phyloP scores from a whole-genome alignment of 305 asterid species.

The Fraxinus nigra region DNA sequence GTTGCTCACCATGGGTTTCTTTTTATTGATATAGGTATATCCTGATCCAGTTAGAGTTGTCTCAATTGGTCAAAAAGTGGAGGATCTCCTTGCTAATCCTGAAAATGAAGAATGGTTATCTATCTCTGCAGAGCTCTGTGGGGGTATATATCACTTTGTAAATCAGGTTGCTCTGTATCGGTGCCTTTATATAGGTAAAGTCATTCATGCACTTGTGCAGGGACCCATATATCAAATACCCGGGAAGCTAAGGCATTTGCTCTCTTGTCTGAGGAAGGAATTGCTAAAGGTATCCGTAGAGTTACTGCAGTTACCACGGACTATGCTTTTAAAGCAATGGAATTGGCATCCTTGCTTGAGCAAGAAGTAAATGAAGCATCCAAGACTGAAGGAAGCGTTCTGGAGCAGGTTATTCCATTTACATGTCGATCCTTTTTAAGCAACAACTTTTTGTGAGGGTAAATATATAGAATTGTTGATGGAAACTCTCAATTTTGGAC shows the following conservation, averaged over 20 bases:
- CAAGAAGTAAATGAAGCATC: slow-evolving; percentile 75
- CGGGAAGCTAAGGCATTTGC: slow-evolving; percentile 90
- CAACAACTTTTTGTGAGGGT: not conserved
- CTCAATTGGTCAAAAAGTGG: slow-evolving; percentile 85
- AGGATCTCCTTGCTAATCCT: slow-evolving; percentile 80
- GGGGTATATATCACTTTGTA: slow-evolving; percentile 50
- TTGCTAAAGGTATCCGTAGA: slow-evolving; percentile 95
- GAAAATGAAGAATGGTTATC: slow-evolving; percentile 76
- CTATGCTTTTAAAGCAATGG: slow-evolving; percentile 74
- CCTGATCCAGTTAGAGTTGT: slow-evolving; percentile 98
- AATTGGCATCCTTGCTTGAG: slow-evolving; percentile 68
- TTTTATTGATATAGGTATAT: slow-evolving; percentile 56
- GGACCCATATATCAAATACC: slow-evolving; percentile 92
- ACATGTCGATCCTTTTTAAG: not conserved
- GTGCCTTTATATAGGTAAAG: slow-evolving; percentile 10
- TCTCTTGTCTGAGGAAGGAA: slow-evolving; percentile 91
- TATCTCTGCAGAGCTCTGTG: slow-evolving; percentile 94
- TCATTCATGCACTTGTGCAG: slow-evolving; percentile 42
- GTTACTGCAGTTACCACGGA: slow-evolving; percentile 83
- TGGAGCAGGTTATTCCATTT: slow-evolving; percentile 74
- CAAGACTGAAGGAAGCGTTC: slow-evolving; percentile 63
- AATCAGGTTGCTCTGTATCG: slow-evolving; percentile 14
- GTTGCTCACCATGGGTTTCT: slow-evolving; percentile 8
- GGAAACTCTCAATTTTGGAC: not conserved
- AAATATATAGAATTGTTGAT: not conserved